A percentile compares a stretch with the other conserved stretches of the same genome.
Evolutionary conservation across 2,329 filamentous ascomycete species (phyloP).

Genomic region (Venturia carpophila): DNA sequence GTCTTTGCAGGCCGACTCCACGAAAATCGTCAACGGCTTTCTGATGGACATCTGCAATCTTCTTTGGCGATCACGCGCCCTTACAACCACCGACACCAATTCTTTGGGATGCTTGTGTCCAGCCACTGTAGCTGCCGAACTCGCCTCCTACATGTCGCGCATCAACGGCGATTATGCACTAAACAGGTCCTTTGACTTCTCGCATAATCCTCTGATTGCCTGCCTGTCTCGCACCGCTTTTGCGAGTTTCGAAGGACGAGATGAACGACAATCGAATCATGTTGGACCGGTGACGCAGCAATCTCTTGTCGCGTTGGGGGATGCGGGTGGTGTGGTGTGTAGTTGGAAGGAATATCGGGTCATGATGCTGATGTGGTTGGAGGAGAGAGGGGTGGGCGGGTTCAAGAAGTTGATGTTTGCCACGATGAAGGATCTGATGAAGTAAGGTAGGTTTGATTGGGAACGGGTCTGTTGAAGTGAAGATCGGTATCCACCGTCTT

Average conservation of each 20-base stretch:
- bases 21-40: constrained; percentile 67
- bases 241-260: constrained; percentile 37
- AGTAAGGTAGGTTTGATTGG: constrained; percentile 22
- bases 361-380: constrained; percentile 61
- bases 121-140: constrained; percentile 35
- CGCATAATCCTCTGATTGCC: constrained; percentile 39
- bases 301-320: constrained; percentile 55
- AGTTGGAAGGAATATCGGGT: constrained; percentile 69
- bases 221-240: constrained; percentile 42
- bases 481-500: too few relatives aligned
- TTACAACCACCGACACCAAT: constrained; percentile 57
- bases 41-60: constrained; percentile 84
- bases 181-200: constrained; percentile 39
- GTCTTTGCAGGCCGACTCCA: constrained; percentile 27
- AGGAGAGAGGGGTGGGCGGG: constrained; percentile 55
- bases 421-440: constrained; percentile 69
- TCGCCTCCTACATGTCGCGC: constrained; percentile 36
- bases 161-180: constrained; percentile 35
- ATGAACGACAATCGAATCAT: constrained; percentile 27
- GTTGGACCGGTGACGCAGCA: constrained; percentile 57
- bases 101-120: constrained; percentile 47
- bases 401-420: constrained; percentile 67
- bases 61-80: constrained; percentile 67
- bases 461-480: background rate
- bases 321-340: constrained; percentile 57